Evolutionary conservation across 495 filamentous ascomycete genomes (phyloP).

Genomic region (Podospora tetraspora): DNA sequence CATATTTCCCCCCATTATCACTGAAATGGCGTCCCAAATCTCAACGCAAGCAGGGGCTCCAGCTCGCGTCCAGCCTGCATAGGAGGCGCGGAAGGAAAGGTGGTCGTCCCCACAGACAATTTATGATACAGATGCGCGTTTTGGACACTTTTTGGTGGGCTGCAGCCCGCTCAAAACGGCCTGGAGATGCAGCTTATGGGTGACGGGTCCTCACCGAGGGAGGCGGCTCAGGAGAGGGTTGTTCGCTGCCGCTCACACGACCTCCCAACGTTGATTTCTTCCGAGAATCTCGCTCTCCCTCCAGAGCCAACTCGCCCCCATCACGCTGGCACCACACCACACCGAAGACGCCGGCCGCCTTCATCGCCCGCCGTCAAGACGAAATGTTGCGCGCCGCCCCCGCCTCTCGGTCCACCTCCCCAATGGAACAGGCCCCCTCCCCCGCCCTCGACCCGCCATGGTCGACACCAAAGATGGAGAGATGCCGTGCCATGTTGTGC

Average conservation of each 20-base stretch:
- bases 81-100: conserved; percentile 4
- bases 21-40: background rate
- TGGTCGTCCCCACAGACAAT: conserved; percentile 20
- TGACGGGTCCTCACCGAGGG: conserved; percentile 19
- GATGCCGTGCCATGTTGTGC: conserved; percentile 27
- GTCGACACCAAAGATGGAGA: conserved; percentile 6
- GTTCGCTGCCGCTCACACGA: conserved; percentile 13
- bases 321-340: background rate
- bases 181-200: conserved; percentile 20
- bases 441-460: background rate
- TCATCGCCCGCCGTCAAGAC: background rate
- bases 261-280: background rate
- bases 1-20: background rate
- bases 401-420: conserved; percentile 14
- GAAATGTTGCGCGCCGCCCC: conserved; percentile 12
- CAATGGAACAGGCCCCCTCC: background rate
- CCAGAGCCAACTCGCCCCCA: background rate
- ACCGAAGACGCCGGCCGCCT: background rate
- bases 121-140: conserved; percentile 24
- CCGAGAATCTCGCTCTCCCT: background rate
- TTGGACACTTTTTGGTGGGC: conserved; percentile 19
- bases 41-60: background rate
- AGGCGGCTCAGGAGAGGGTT: conserved; percentile 10
- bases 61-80: conserved; percentile 18
- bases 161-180: conserved; percentile 30